Evolutionary conservation across 495 filamentous ascomycete species (phyloP).

Genomic region (Tuber aestivum): DNA sequence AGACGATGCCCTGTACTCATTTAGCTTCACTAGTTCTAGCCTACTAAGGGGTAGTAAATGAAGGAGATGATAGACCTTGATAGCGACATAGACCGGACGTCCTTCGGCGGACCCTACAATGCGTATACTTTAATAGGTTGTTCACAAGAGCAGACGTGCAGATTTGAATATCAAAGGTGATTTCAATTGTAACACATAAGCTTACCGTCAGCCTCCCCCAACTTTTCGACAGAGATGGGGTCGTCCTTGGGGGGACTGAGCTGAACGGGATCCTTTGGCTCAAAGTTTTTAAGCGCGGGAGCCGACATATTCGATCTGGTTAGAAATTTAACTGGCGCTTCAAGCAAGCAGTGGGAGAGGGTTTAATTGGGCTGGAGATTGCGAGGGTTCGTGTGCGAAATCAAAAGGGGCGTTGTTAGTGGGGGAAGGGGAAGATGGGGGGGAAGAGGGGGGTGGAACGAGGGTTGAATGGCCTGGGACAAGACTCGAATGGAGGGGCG

Average conservation of each 20-base stretch:
- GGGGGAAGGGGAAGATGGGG: neutral
- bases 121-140: neutral
- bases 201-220: slow-evolving; percentile 78
- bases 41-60: neutral
- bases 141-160: neutral
- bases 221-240: slow-evolving; percentile 64
- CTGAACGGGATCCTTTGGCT: slow-evolving; percentile 73
- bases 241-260: slow-evolving; percentile 86
- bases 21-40: slow-evolving; percentile 16
- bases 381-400: neutral
- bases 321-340: neutral
- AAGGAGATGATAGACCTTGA: slow-evolving; percentile 57
- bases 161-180: neutral
- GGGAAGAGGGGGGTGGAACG: neutral
- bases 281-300: slow-evolving; percentile 54
- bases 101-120: slow-evolving; percentile 55
- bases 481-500: neutral
- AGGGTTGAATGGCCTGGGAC: neutral
- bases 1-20: slow-evolving; percentile 64
- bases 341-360: neutral
- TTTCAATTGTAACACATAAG: neutral
- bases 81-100: slow-evolving; percentile 80
- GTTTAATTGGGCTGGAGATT: neutral
- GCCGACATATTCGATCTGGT: slow-evolving; percentile 49
- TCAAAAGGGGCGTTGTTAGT: neutral